Percentiles rank a stretch among this genome's conserved stretches.
phyloP scores from a whole-genome alignment of 352 stramenopile genomes.

The Salisapilia sapeloensis region DNA sequence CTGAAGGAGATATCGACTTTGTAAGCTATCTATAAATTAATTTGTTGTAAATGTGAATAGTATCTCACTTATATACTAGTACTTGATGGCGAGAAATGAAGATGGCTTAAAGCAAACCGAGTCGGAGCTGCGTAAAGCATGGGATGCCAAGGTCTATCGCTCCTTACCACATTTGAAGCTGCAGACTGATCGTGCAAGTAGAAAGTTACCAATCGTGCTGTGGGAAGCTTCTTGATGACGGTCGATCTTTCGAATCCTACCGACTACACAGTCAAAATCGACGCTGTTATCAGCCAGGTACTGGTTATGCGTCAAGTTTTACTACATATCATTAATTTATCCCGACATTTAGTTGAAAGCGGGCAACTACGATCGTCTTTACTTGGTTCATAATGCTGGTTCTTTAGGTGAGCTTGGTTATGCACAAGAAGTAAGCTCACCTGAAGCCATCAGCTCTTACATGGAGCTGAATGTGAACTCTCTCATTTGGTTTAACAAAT shows the following conservation, averaged over 20 bases:
- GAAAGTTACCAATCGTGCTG: slow-evolving; percentile 3
- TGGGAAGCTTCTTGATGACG: slow-evolving; percentile 13
- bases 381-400: slow-evolving; percentile 75
- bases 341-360: slow-evolving; percentile 7
- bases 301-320: slow-evolving; percentile 1
- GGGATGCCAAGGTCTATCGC: slow-evolving; percentile 4
- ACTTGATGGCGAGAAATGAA: slow-evolving; percentile 34
- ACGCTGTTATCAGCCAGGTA: slow-evolving; percentile 16
- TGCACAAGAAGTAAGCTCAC: slow-evolving; percentile 23
- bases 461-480: slow-evolving; percentile 79
- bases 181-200: too few species aligned
- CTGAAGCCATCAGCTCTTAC: slow-evolving; percentile 23
- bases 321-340: neutral
- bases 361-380: slow-evolving; percentile 18
- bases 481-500: slow-evolving; percentile 69
- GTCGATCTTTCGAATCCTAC: slow-evolving; percentile 25
- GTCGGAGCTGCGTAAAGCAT: slow-evolving; percentile 13
- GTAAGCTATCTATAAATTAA: slow-evolving; percentile 8
- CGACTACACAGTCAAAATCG: slow-evolving; percentile 33
- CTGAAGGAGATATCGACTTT: slow-evolving; percentile 20
- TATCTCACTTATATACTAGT: slow-evolving; percentile 7
- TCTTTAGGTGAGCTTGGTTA: slow-evolving; percentile 51
- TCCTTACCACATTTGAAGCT: too few species aligned
- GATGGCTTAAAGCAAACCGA: slow-evolving; percentile 37
- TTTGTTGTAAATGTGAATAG: neutral